phyloP scores from a whole-genome alignment of 1,284 basidiomycete genomes.

The Malassezia psittaci region DNA sequence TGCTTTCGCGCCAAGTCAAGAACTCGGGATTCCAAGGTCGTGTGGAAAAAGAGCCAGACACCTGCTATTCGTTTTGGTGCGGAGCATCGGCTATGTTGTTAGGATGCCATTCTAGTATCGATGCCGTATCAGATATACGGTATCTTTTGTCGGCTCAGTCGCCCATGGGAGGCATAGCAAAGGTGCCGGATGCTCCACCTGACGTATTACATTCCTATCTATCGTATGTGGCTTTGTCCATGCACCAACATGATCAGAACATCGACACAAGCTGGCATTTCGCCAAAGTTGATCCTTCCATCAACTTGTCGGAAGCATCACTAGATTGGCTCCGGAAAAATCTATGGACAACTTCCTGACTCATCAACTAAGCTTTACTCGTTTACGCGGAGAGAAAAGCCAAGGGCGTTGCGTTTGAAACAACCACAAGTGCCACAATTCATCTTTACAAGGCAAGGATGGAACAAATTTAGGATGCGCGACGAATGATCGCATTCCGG shows the following conservation, averaged over 20 bases:
- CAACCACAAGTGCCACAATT: too few relatives aligned
- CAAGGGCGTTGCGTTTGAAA: not conserved
- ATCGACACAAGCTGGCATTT: not conserved
- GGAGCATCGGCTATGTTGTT: conserved; percentile 30
- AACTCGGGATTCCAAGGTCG: conserved; percentile 17
- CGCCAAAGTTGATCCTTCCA: not conserved
- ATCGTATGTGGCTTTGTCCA: conserved; percentile 27
- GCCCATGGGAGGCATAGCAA: conserved; percentile 35
- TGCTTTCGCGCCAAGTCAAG: conserved; percentile 14
- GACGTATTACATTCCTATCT: conserved; percentile 44
- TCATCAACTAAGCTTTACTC: not conserved
- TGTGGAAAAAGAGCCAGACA: conserved; percentile 21
- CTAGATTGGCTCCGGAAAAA: conserved; percentile 10
- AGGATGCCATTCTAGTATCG: conserved; percentile 21
- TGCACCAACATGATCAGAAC: conserved; percentile 22
- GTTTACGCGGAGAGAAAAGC: not conserved
- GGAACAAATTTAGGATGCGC: conserved; percentile 10
- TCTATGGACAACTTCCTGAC: not conserved
- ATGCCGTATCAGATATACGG: conserved; percentile 20
- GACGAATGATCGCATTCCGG: conserved; percentile 13
- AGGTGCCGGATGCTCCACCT: conserved; percentile 31
- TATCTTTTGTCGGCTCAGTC: conserved; percentile 35
- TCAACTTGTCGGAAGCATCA: conserved; percentile 8
- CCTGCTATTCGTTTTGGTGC: conserved; percentile 46
- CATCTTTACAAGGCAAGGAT: not conserved